These are phyloP conservation scores for Mycena chlorophos DNA, from an alignment of 768 basidiomycete genomes.

Conservation along the genomic window DNA sequence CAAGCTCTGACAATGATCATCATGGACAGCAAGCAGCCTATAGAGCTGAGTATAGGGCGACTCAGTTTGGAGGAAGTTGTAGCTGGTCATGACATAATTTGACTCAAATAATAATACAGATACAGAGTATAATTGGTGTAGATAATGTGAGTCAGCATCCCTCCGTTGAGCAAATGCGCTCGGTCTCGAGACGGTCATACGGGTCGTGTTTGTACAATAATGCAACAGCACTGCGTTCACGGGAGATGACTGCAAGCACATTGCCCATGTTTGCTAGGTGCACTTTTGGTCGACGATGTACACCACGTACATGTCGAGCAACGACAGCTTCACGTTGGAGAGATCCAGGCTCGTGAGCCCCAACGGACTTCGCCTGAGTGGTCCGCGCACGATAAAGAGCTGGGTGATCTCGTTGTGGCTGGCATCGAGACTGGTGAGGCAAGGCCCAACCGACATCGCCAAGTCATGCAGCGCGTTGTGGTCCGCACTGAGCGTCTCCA, in stretches of 20 bases:
- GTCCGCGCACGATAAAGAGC: conserved; percentile 58
- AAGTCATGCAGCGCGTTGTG: conserved; percentile 82
- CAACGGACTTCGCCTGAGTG: conserved; percentile 44
- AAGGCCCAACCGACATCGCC: conserved; percentile 72
- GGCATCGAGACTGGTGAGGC: conserved; percentile 65
- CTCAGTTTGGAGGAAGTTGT: no score
- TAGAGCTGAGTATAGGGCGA: no score
- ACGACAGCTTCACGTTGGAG: conserved; percentile 84
- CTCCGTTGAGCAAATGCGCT: conserved; percentile 86
- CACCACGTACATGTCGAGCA: conserved; percentile 76
- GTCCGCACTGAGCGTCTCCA: conserved; percentile 72
- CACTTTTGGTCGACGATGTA: conserved; percentile 80
- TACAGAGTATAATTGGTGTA: no score
- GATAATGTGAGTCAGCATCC: no score
- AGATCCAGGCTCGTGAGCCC: conserved; percentile 79
- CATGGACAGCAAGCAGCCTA: no score
- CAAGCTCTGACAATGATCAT: no score
- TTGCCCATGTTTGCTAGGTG: conserved; percentile 91
- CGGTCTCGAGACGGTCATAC: conserved; percentile 80
- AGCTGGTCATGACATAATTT: no score
- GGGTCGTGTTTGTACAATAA: conserved; percentile 87
- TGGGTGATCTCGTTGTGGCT: conserved; percentile 90
- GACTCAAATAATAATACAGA: no score
- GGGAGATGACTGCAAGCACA: conserved; percentile 82
- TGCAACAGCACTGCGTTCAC: conserved; percentile 68